Base-by-base conservation (phyloP, 2,329 filamentous ascomycete species). In the Aspergillus sojae region DNA sequence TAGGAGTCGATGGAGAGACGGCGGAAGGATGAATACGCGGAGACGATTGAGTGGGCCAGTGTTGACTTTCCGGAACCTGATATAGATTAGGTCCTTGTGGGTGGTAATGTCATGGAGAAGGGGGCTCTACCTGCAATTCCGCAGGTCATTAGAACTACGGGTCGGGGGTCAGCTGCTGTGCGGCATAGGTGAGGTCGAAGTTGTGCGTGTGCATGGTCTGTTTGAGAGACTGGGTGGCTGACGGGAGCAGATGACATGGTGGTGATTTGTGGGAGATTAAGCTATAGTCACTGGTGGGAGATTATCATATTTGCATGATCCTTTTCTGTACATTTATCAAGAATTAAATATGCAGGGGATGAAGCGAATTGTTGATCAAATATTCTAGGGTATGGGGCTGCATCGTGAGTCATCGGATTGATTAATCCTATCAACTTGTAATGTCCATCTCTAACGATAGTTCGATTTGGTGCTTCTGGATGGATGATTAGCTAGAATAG, bases 291-390 rank as follows among this genome's bases (percentile, higher is more conserved):
- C 1, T 43, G 19, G 41, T 4, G 1, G 19, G 7, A 3, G 19
- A 43, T 4, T n/a, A 4, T n/a, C 9, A n/a, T 21, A 9, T 21
- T 1, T 11, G 10, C 4, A 6, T 10, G 10, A 14, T 28, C 0
- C 1, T 36, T 2, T 16, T 36, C 5, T 36, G 5, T 16, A 36
- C 34, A 36, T 0, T 12, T 12, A 11, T 4, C 3, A 12, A 34
- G 1, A 1, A 34, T 4, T 12, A 0, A 34, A 3, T 3, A 36
- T 16, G 0, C 5, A 16, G 3, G 16, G 2, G 14, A 16, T 36
- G 34, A 36, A 36, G 14, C 12, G 34, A 16, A 5, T 36, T 2
- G 4, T 36, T 14, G 12, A 36, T 36, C 16, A 16, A 14, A 2
- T 36, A 1, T 3, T 36, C 12, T 16, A 36, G 12, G 14, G 12